Conservation (phyloP, 1,139 yeast species). For the Pichia sp. region DNA sequence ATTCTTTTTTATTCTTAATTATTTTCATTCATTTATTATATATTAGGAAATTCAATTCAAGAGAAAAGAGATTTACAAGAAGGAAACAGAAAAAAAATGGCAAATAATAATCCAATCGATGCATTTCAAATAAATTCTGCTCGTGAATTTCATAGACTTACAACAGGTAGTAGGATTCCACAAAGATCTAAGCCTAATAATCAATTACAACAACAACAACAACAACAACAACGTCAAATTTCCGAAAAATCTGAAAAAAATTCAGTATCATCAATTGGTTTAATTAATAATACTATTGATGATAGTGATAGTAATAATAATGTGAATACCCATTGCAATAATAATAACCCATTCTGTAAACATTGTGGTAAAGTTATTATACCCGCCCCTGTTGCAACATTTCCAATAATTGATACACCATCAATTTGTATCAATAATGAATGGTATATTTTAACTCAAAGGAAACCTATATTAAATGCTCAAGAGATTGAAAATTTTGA, state of each 20-base stretch:
- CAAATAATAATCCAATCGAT: slow-evolving; percentile 30
- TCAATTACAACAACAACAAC: background rate
- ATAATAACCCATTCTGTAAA: slow-evolving; percentile 43
- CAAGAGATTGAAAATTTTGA: slow-evolving; percentile 68
- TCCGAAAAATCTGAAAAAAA: no score
- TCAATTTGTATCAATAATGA: slow-evolving; percentile 52
- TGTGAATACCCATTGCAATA: no score
- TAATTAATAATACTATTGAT: no score
- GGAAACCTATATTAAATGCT: slow-evolving; percentile 72
- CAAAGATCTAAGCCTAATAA: background rate
- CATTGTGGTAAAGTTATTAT: slow-evolving; percentile 68
- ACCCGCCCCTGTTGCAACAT: slow-evolving; percentile 62
- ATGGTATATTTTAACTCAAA: slow-evolving; percentile 72
- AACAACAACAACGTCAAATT: background rate
- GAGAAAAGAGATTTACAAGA: no score
- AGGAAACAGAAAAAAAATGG: background rate
- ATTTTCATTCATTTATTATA: no score
- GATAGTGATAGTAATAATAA: no score
- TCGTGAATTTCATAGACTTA: slow-evolving; percentile 48
- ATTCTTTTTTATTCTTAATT: no score
- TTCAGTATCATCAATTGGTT: no score
- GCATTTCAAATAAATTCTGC: slow-evolving; percentile 59
- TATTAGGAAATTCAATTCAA: no score
- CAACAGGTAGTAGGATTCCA: slow-evolving; percentile 25
- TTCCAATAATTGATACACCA: slow-evolving; percentile 59